Base-by-base conservation (phyloP, 2,329 filamentous ascomycete genomes). In the Pyrenophora tritici-repentis region DNA sequence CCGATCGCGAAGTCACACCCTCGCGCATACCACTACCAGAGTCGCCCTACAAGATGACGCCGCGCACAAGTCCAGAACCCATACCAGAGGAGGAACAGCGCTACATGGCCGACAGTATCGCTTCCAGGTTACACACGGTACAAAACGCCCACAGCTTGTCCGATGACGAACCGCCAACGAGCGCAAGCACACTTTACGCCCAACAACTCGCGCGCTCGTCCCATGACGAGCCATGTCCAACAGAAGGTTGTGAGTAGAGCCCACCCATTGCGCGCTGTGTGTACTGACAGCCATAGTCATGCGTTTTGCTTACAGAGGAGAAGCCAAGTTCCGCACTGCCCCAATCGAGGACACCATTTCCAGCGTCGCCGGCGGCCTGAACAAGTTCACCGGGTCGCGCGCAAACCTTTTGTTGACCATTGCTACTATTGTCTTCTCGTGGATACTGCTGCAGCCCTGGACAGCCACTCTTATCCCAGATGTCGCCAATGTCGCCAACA, bases 261-360 rank as follows among this genome's bases (percentile, higher is more conserved):
- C 26, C 42, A 16, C 10, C 5, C 43, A n/a, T 34, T 47, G 43
- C 43, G 39, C 33, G 55, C 47, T 58, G 37, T 49, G 17, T 29
- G 42, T 36, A 59, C 67, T 70, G 48, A 71, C 61, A 29, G 47
- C 46, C 45, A 55, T 72, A 94, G 91, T 93, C 75, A 90, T 96
- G 65, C 89, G 91, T 59, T 92, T 97, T 74, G 89, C 90, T 43
- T 82, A 96, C 55, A 86, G 89, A 64, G 89, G 91, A 55, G 91
- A 96, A 77, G 89, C 95, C 24, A 89, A 93, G 67, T 91, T 96
- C 68, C 85, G 89, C 48, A 90, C 87, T 39, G 90, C 93, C 67
- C 90, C 90, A 12, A 88, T 96, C 62, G 90, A 95, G 67, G 82
- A 88, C 14, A 81, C 83, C 37, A 80, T 92, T 61, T 81, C 78